Conservation (phyloP, 768 basidiomycete species). For the Suillus bovinus region DNA sequence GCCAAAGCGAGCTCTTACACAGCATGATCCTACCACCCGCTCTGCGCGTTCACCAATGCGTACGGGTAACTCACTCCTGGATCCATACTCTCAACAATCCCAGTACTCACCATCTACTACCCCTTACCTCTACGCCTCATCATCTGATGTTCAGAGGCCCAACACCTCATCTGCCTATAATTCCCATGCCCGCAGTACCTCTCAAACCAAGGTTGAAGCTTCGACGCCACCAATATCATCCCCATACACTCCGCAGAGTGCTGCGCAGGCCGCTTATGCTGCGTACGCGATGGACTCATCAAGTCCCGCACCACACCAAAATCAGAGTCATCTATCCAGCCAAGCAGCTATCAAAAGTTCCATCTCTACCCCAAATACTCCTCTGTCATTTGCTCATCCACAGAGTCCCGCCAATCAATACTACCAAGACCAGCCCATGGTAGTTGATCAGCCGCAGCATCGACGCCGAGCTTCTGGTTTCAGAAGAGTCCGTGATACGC, state of each 20-base stretch:
- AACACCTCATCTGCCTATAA: constrained; percentile 46
- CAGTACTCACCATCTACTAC: constrained; percentile 58
- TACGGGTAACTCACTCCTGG: constrained; percentile 54
- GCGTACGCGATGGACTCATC: constrained; percentile 65
- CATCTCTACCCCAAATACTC: constrained; percentile 69
- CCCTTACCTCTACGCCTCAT: constrained; percentile 42
- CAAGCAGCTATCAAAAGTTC: constrained; percentile 54
- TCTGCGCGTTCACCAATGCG: constrained; percentile 65
- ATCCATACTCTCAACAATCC: constrained; percentile 70
- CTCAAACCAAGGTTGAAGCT: constrained; percentile 54
- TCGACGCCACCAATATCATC: constrained; percentile 49
- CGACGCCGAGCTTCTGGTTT: constrained; percentile 77
- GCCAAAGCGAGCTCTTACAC: constrained; percentile 56
- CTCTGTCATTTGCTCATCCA: constrained; percentile 63
- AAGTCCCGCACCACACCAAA: constrained; percentile 59
- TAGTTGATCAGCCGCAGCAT: constrained; percentile 60
- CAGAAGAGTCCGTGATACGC: constrained; percentile 70
- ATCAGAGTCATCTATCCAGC: constrained; percentile 51
- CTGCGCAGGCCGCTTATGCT: constrained; percentile 43
- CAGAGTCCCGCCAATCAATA: constrained; percentile 53
- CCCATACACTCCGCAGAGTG: constrained; percentile 57
- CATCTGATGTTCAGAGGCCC: constrained; percentile 41
- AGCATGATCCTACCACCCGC: constrained; percentile 53
- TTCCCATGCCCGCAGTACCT: constrained; percentile 57
- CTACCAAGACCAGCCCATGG: constrained; percentile 70